Evolutionary conservation across 352 stramenopile species (phyloP), one percentile per base, ranked within the genome.

Genomic region (Phytophthora hibernalis): DNA sequence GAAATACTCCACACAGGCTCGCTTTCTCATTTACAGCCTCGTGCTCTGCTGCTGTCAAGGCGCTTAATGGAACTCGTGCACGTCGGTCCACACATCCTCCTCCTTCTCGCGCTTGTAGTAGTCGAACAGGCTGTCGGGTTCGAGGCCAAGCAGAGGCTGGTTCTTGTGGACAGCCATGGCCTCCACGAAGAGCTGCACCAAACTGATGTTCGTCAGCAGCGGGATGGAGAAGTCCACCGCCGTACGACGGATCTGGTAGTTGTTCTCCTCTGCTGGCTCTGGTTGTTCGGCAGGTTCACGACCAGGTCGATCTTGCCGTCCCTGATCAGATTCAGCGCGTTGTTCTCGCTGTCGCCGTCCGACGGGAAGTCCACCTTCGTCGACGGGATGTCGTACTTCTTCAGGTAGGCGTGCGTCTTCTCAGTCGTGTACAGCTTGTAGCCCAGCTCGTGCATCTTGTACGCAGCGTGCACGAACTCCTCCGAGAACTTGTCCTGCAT

Each of bases 111-210:
- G 80, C 70, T 97, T 79, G 85, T 99, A 99, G 74, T 99, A 98
- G 70, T 99, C 97, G 72, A 99, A 99, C 47, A 99, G 83, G 67
- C 90, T 98, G 69, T 97, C 87, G 16, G 96, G 81, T 60, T 99
- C 90, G 21, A 99, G 79, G 13, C 95, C 96, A 54, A 98, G 81
- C 67, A 99, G 68, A 55, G 80, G 93, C 87, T 96, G 68, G 63
- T 97, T 87, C 74, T 98, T 95, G 86, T 99, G 89, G 65, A 97
- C 89, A 44, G 79, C 83, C 78, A 98, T 94, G n/a, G 91, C 73
- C 57, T 97, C 89, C 48, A 96, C 91, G 68, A 98, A 97, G 48
- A 98, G 81, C 81, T 97, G 93, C 57, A 97, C 91, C 49, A 98
- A 75, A 50, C 89, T 95, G 48, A 93, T 91, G 79, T 96, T 96